Evolutionary conservation across 352 stramenopile species (phyloP).

Genomic region (Blastocystis sp.): DNA sequence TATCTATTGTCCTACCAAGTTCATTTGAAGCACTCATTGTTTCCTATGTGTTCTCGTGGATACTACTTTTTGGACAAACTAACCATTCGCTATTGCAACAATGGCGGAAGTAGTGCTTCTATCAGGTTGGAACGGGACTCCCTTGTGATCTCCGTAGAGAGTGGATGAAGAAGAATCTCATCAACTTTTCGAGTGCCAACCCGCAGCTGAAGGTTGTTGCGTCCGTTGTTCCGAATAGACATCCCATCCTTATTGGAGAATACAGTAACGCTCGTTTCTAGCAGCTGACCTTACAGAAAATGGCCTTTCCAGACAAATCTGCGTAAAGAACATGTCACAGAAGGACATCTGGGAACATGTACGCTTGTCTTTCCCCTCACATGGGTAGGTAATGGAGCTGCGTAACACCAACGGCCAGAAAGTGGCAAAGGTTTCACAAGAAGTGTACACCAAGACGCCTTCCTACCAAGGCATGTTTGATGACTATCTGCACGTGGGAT

Average conservation of each 20-base stretch:
- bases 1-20: too few relatives aligned
- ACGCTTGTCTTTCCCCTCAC: neutral
- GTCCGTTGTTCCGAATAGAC: neutral
- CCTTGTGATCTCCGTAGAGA: neutral
- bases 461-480: constrained; percentile 48
- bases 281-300: neutral
- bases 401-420: constrained; percentile 41
- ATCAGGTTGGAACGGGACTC: neutral
- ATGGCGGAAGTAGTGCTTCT: constrained; percentile 37
- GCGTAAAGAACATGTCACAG: constrained; percentile 46
- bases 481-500: constrained; percentile 11
- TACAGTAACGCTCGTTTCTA: neutral
- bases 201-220: constrained; percentile 44
- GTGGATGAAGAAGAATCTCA: constrained; percentile 56
- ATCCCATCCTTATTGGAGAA: constrained; percentile 48
- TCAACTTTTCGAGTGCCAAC: constrained; percentile 17
- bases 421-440: constrained; percentile 5
- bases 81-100: constrained; percentile 33
- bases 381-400: constrained; percentile 21
- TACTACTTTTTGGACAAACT: constrained; percentile 56
- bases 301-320: constrained; percentile 21
- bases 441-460: neutral
- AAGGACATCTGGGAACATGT: constrained; percentile 53
- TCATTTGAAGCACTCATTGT: too few relatives aligned
- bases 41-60: constrained; percentile 19